These are phyloP conservation scores for Simplicillium aogashimaense DNA, from an alignment of 2,329 filamentous ascomycete genomes.

Conservation along the genomic window DNA sequence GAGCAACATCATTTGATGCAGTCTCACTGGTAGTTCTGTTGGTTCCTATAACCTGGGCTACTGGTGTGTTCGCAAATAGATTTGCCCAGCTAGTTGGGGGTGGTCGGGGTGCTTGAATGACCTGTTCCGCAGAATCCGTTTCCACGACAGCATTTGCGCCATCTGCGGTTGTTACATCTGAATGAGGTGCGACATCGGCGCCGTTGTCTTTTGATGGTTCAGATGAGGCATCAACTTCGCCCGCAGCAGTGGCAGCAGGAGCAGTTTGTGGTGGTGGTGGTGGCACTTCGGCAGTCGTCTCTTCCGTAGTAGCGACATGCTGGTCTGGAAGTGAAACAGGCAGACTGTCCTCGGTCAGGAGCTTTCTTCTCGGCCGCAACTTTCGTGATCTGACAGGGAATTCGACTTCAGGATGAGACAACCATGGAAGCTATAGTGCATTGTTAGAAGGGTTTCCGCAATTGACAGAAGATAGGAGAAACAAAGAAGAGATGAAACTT, in stretches of 20 bases:
- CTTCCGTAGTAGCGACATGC: slow-evolving; percentile 20
- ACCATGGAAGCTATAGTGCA: slow-evolving; percentile 43
- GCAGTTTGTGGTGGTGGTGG: slow-evolving; percentile 1
- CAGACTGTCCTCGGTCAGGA: slow-evolving; percentile 22
- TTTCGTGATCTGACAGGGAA: slow-evolving; percentile 35
- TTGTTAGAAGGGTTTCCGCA: not conserved
- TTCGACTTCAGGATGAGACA: slow-evolving; percentile 36
- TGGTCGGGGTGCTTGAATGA: slow-evolving; percentile 14
- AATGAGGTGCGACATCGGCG: slow-evolving; percentile 2
- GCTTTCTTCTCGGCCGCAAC: slow-evolving; percentile 32
- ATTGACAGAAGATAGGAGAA: not conserved
- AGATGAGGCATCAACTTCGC: slow-evolving; percentile 9
- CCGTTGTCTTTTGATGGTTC: slow-evolving; percentile 9
- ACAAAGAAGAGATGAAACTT: slow-evolving; percentile 19
- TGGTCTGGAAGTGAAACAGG: slow-evolving; percentile 33
- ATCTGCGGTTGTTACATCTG: not conserved
- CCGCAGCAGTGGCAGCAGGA: slow-evolving; percentile 11
- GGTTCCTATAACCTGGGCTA: slow-evolving; percentile 1
- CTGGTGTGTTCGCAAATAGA: slow-evolving; percentile 22
- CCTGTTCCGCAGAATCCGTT: slow-evolving; percentile 2
- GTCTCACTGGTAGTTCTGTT: slow-evolving; percentile 9
- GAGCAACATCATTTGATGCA: slow-evolving; percentile 6
- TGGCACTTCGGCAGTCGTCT: slow-evolving; percentile 4
- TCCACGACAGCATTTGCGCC: not conserved
- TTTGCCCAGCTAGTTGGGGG: slow-evolving; percentile 30